Percentiles rank a stretch among this genome's conserved stretches.
Conservation (phyloP, 2,329 filamentous ascomycete species). For the Fusarium verticillioides region DNA sequence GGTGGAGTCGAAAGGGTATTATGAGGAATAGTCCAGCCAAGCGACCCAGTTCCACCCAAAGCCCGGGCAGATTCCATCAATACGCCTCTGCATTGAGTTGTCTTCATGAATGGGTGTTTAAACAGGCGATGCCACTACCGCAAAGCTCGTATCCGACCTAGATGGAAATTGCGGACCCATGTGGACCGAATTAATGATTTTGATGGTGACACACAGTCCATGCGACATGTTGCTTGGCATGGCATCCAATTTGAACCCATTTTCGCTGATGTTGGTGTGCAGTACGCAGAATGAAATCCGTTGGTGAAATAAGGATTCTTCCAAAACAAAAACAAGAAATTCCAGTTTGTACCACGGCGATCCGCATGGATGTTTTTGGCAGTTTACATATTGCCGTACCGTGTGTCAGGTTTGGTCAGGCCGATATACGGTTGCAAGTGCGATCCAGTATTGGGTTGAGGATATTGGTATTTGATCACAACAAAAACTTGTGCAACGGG, state of each 20-base stretch:
- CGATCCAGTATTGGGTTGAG: neutral
- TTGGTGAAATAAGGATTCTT: neutral
- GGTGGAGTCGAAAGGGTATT: conserved; percentile 40
- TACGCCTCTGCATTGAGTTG: neutral
- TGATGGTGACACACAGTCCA: neutral
- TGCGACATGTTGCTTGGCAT: conserved; percentile 19
- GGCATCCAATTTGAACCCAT: conserved; percentile 25
- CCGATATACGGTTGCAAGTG: neutral
- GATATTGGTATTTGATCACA: neutral
- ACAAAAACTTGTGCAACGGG: neutral
- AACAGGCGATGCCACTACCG: neutral
- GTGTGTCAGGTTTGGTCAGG: neutral
- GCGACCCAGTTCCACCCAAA: conserved; percentile 31
- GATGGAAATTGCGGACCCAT: neutral
- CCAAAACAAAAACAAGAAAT: neutral
- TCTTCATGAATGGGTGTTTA: neutral
- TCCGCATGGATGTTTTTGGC: neutral
- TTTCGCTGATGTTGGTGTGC: conserved; percentile 2
- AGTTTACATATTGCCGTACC: neutral
- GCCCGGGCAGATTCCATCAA: neutral
- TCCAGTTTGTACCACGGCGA: neutral
- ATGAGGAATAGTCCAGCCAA: conserved; percentile 25
- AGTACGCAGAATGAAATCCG: conserved; percentile 4
- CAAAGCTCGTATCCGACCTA: neutral
- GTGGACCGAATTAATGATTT: neutral